Evolutionary conservation across 1,284 basidiomycete species (phyloP), one percentile per base, ranked within the genome.

Genomic region (Puccinia coronata): DNA sequence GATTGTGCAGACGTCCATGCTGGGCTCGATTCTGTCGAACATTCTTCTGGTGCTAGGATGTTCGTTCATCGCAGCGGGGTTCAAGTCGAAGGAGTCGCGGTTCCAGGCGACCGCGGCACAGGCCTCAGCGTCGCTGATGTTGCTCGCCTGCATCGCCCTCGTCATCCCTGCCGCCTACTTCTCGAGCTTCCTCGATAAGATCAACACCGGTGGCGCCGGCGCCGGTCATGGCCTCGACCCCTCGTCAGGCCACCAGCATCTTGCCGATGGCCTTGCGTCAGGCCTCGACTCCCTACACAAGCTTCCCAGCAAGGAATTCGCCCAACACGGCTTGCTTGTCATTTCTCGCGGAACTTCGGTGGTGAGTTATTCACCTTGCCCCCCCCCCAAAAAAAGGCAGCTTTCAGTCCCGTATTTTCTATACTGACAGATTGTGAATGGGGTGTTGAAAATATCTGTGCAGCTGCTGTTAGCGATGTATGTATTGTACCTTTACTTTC

Each of bases 11-110:
- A 86, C 93, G 28, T 84, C 92, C 90, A 90, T 93, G 89, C 88
- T 93, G 61, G 92, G 92, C 36, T 92, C 91, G 23, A 93, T 96
- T 77, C 87, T 96, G 39, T 94, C 93, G n/a, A 96, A 96, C 86
- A 89, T 95, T 75, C 89, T 96, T 6, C 89, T 96, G 43, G 94
- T 96, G 20, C 88, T 96, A 8, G 94, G 94, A 28, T 93, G 93
- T 31, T 95, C 94, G 88, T 88, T 95, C 70, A 92, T 92, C 82
- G 92, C 82, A 76, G 88, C 87, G 81, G 93, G 93, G 9, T 87
- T 91, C 83, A 89, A 89, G 83, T 90, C 88, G 83, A 84, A 87
- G 23, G 92, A 95, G 85, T 92, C 91, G 77, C 87, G 88, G 61
- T 97, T 97, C 87, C 90, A 92, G 84, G 89, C 89, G 34, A 94